A percentile compares a stretch with the other conserved stretches of the same genome.
Evolutionary conservation across 192 early-diverging fungal species (phyloP).

Genomic region (Entophlyctis luteolus): DNA sequence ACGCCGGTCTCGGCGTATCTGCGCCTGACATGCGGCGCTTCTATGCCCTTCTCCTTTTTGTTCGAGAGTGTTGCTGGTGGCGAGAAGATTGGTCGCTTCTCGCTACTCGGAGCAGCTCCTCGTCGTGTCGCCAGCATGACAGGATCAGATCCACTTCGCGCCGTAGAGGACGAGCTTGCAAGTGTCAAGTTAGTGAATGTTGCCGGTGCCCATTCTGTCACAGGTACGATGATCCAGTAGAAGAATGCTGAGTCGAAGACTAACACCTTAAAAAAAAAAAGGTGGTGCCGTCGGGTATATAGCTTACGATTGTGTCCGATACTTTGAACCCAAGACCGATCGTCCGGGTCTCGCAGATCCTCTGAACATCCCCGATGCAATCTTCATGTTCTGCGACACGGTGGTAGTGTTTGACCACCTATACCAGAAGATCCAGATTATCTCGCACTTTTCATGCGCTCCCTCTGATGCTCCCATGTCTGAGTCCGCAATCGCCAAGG

Average conservation of each 20-base stretch:
- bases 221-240: constrained; percentile 45
- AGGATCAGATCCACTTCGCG: constrained; percentile 77
- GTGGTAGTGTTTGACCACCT: constrained; percentile 95
- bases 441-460: constrained; percentile 63
- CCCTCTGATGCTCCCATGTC: background rate
- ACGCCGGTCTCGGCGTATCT: constrained; percentile 97
- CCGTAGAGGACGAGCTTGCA: constrained; percentile 81
- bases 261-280: constrained; percentile 12
- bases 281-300: constrained; percentile 98
- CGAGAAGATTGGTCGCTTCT: constrained; percentile 93
- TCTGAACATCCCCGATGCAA: constrained; percentile 84
- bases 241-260: background rate
- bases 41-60: constrained; percentile 83
- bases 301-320: constrained; percentile 92
- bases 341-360: constrained; percentile 62
- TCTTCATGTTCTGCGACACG: constrained; percentile 93
- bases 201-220: constrained; percentile 78
- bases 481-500: constrained; percentile 51
- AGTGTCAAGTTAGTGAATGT: constrained; percentile 73
- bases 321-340: constrained; percentile 93
- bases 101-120: constrained; percentile 90
- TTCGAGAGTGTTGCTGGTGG: constrained; percentile 91
- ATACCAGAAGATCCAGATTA: constrained; percentile 85
- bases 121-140: constrained; percentile 78
- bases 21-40: constrained; percentile 57